phyloP scores from a whole-genome alignment of 495 filamentous ascomycete species.

The Geoglossum glabrum region DNA sequence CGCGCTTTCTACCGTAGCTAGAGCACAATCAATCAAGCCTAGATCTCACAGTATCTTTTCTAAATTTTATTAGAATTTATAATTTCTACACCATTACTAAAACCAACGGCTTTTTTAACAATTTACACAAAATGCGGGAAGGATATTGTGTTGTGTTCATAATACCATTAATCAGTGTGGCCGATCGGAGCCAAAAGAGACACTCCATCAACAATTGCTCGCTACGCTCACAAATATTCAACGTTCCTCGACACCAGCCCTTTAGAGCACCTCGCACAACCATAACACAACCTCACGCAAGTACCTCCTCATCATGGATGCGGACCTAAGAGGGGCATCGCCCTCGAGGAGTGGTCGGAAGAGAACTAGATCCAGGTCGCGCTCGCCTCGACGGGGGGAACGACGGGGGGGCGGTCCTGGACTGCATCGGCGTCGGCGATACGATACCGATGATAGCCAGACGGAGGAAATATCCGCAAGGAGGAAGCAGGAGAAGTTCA shows the following conservation, averaged over 20 bases:
- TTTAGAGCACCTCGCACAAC: background rate
- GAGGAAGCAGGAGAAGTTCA: slow-evolving; percentile 14
- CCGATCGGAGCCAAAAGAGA: too few species aligned
- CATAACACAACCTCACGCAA: background rate
- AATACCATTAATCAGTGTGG: too few species aligned
- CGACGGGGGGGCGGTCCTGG: slow-evolving; percentile 19
- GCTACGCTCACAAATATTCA: background rate
- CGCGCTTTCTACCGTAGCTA: too few species aligned
- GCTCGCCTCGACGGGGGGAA: slow-evolving; percentile 22
- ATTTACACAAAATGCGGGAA: too few species aligned
- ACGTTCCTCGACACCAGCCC: background rate
- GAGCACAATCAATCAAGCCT: too few species aligned
- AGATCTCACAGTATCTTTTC: too few species aligned
- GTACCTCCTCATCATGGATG: background rate
- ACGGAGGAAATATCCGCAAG: slow-evolving; percentile 22
- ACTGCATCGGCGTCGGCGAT: slow-evolving; percentile 7
- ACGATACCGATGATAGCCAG: slow-evolving; percentile 11
- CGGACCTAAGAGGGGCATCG: background rate
- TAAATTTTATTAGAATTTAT: too few species aligned
- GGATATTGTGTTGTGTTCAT: too few species aligned
- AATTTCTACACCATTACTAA: too few species aligned
- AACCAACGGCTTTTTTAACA: too few species aligned
- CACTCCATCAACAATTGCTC: too few species aligned
- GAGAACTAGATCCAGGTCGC: slow-evolving; percentile 16
- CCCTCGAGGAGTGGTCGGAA: background rate